These are phyloP conservation scores for Xylaria hypoxylon DNA, from an alignment of 2,329 filamentous ascomycete species.

Conservation along the genomic window DNA sequence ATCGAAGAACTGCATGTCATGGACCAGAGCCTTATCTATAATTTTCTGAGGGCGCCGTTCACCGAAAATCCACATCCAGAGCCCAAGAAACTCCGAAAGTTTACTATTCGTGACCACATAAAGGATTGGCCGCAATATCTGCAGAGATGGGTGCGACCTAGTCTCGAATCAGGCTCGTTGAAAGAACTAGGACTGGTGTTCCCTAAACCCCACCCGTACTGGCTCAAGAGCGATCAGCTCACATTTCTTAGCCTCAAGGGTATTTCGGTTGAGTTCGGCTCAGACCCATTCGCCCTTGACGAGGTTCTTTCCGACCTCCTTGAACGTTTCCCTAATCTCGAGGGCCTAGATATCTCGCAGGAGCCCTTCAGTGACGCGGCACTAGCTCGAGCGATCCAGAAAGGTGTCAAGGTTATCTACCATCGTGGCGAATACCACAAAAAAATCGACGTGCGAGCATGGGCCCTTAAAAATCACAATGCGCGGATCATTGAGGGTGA, in stretches of 20 bases:
- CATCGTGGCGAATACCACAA: constrained; percentile 14
- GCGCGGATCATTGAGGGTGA: constrained; percentile 37
- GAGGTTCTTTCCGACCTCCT: constrained; percentile 36
- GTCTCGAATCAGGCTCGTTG: constrained; percentile 44
- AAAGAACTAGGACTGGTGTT: constrained; percentile 41
- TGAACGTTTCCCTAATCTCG: constrained; percentile 46
- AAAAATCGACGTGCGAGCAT: constrained; percentile 37
- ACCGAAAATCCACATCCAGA: not conserved
- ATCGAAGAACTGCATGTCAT: constrained; percentile 36
- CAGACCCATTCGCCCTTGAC: constrained; percentile 32
- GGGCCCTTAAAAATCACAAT: constrained; percentile 40
- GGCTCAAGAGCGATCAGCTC: constrained; percentile 45
- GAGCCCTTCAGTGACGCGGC: constrained; percentile 40
- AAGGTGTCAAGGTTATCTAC: constrained; percentile 44
- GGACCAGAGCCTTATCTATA: constrained; percentile 2
- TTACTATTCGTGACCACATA: constrained; percentile 30
- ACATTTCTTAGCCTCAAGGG: constrained; percentile 55
- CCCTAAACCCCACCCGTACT: constrained; percentile 31
- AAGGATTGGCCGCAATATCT: constrained; percentile 9
- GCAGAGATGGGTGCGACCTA: constrained; percentile 35
- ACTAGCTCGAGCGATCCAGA: constrained; percentile 40
- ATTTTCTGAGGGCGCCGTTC: constrained; percentile 9
- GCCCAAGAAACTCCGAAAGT: constrained; percentile 37
- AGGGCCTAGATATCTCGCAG: constrained; percentile 42
- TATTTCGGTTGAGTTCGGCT: constrained; percentile 64